A percentile compares a stretch with the other conserved stretches of the same genome.
Conservation (phyloP, 306 rosid genomes). For the Pyrus communis region DNA sequence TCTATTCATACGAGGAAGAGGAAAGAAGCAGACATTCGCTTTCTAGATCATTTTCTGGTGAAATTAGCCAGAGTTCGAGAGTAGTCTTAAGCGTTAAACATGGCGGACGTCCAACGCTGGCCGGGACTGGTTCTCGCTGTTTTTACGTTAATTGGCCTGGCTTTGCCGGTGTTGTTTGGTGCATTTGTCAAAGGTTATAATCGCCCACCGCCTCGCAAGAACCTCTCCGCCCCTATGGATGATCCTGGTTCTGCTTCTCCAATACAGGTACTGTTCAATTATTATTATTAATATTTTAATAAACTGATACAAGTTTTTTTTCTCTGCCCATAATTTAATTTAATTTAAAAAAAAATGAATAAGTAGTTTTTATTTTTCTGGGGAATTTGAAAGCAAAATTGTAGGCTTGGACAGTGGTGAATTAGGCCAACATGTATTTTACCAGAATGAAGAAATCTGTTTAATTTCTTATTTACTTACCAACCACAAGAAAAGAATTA, state of each 20-base stretch:
- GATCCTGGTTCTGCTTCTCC: constrained; percentile 26
- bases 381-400: background rate
- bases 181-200: constrained; percentile 15
- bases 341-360: background rate
- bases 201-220: constrained; percentile 27
- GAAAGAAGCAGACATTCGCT: background rate
- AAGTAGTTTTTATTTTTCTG: background rate
- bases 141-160: background rate
- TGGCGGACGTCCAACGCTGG: constrained; percentile 5
- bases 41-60: background rate
- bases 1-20: background rate
- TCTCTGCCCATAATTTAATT: background rate
- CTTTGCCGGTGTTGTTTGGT: constrained; percentile 6
- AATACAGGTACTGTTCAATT: constrained; percentile 27
- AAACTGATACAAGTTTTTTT: background rate
- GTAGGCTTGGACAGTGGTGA: background rate
- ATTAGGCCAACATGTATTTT: background rate
- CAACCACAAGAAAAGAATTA: background rate
- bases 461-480: background rate
- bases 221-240: constrained; percentile 1
- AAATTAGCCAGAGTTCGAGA: background rate
- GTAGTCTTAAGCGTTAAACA: background rate
- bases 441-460: background rate
- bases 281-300: too few species aligned
- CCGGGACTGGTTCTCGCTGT: background rate